A percentile compares a stretch with the other conserved stretches of the same genome.
Evolutionary conservation across 331 rosid species (phyloP).

Genomic region (Acacia pycnantha): DNA sequence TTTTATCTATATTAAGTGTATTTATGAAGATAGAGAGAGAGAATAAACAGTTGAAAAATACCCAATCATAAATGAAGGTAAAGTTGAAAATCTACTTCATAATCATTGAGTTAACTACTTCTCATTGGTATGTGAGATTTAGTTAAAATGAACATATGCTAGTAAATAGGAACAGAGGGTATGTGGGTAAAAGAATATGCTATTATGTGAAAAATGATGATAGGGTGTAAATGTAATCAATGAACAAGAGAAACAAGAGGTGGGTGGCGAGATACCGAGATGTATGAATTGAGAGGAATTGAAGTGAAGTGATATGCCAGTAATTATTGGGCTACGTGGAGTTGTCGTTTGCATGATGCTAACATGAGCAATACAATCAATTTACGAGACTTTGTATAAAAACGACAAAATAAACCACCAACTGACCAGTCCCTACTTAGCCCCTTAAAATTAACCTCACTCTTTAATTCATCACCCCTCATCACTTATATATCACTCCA

Average conservation of each 20-base stretch:
- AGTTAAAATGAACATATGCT: no score
- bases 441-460: background rate
- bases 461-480: background rate
- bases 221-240: background rate
- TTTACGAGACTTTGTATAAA: background rate
- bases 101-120: no score
- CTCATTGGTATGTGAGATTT: no score
- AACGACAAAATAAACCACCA: background rate
- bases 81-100: no score
- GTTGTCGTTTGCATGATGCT: background rate
- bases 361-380: background rate
- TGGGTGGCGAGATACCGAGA: background rate
- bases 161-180: no score
- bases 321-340: slow-evolving; percentile 11
- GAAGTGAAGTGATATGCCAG: background rate
- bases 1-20: no score
- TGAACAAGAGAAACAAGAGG: background rate
- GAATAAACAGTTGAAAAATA: no score
- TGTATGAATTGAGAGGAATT: background rate
- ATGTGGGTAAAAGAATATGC: background rate
- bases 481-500: background rate
- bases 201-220: background rate
- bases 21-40: no score
- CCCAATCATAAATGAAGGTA: no score
- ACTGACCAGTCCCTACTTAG: background rate